These are phyloP conservation scores for Plasmodium inui DNA, from an alignment of 169 alveolate species.

Conservation along the genomic window DNA sequence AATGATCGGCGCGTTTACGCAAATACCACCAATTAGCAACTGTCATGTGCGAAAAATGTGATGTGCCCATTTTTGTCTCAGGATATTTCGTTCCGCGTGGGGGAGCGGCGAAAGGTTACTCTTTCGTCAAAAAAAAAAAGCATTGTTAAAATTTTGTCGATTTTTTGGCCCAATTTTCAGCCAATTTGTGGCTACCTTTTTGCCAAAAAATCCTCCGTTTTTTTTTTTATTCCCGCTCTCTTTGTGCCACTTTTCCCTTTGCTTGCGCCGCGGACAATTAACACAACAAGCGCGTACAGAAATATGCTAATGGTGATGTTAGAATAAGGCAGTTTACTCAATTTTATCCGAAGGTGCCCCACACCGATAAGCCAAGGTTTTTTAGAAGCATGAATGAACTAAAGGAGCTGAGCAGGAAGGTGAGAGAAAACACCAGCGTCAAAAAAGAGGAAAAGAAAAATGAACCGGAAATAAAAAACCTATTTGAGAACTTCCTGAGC, in stretches of 20 bases:
- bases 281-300: background rate
- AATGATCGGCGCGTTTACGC: background rate
- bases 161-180: background rate
- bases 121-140: background rate
- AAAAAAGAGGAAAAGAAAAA: slow-evolving; percentile 60
- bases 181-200: background rate
- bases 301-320: background rate
- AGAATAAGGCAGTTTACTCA: background rate
- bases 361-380: background rate
- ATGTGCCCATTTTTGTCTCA: background rate
- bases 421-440: slow-evolving; percentile 54
- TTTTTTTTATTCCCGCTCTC: background rate
- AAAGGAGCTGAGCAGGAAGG: slow-evolving; percentile 63
- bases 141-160: background rate
- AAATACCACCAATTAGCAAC: background rate
- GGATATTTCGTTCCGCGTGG: background rate
- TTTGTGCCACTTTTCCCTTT: background rate
- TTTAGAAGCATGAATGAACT: slow-evolving; percentile 60
- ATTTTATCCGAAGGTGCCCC: background rate
- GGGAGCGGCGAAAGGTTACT: background rate
- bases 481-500: slow-evolving; percentile 55
- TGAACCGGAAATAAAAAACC: slow-evolving; percentile 70
- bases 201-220: background rate
- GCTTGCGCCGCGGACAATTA: background rate
- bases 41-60: background rate